Base-by-base conservation (phyloP, 768 basidiomycete species). In the Hortiboletus flavorubellus region DNA sequence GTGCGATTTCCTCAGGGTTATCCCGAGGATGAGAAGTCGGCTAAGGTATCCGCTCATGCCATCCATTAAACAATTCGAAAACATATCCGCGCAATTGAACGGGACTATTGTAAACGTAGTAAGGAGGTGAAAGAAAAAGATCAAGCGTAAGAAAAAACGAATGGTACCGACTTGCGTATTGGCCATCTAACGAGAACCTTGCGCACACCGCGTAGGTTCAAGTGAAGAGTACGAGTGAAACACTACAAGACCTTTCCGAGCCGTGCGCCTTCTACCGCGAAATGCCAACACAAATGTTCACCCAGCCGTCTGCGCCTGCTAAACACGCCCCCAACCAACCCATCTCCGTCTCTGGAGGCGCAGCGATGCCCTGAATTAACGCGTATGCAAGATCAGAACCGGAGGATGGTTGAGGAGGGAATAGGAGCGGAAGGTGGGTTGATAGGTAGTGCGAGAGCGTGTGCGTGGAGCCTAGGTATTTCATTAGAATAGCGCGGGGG, bases 251-350 rank as follows among this genome's bases (percentile, higher is more conserved):
- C 21, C 23, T 23, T 51, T 40, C 26, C 29, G 15, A 44, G 8
- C 15, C 10, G 18, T 37, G 46, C 10, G 33, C 34, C 38, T 48
- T 52, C 64, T 70, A 70, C 43, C 68, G 67, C 43, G 62, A 58
- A 15, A 89, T 71, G 15, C 89, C 90, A 30, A 97, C 76, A 66
- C 93, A 95, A 50, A 98, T 78, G 68, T 91, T 89, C 30, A 96
- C 79, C 94, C 94, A 98, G 6, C 97, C 97, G 65, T 98, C 97
- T 12, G 93, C 92, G 8, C 93, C 94, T 12, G 87, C 84, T 72
- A 98, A 75, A 63, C 93, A 93, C 18, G 91, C 87, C 10, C 92
- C 89, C n/a, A 98, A 70, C 95, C 96, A 97, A 5, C 88, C 93
- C 72, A 98, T 78, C 66, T 98, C 96, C 7, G 93, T 80, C 31